Percentiles rank a stretch among this genome's conserved stretches.
These are phyloP conservation scores for Rutidosis leptorrhynchoides DNA, from an alignment of 129 eudicot genomes.

Conservation along the genomic window DNA sequence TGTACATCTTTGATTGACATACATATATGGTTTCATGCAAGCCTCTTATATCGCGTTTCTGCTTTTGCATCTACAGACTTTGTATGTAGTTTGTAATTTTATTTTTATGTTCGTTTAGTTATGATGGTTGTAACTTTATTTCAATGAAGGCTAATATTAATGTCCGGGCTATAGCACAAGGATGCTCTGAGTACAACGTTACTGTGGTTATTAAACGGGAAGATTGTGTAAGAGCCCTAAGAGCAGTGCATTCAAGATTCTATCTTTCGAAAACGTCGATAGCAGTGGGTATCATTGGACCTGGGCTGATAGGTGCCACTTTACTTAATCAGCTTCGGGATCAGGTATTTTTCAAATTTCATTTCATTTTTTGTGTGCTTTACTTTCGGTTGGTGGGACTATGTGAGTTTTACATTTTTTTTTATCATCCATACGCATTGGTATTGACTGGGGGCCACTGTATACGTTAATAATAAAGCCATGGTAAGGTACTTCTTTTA, in stretches of 20 bases:
- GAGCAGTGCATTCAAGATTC: constrained; percentile 96
- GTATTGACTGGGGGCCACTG: neutral
- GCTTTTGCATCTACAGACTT: neutral
- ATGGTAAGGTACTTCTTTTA: neutral
- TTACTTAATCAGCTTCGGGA: constrained; percentile 92
- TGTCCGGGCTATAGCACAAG: constrained; percentile 97
- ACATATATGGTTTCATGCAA: constrained; percentile 15
- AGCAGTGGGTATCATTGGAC: constrained; percentile 95
- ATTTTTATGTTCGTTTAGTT: neutral
- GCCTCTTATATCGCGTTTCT: neutral
- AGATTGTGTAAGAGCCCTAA: constrained; percentile 86
- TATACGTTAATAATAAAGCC: neutral
- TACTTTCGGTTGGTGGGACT: neutral
- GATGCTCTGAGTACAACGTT: constrained; percentile 90
- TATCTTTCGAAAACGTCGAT: constrained; percentile 90
- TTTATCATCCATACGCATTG: neutral
- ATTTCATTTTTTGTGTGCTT: neutral
- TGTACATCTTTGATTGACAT: constrained; percentile 9
- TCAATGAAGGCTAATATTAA: constrained; percentile 83
- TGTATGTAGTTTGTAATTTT: neutral
- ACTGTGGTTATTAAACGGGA: constrained; percentile 94
- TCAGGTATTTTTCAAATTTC: constrained; percentile 51
- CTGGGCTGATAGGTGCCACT: constrained; percentile 95
- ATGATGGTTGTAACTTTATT: constrained; percentile 10
- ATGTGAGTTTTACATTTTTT: neutral